Evolutionary conservation across 2,329 filamentous ascomycete genomes (phyloP).

Genomic region (Cucurbitaria berberidis): DNA sequence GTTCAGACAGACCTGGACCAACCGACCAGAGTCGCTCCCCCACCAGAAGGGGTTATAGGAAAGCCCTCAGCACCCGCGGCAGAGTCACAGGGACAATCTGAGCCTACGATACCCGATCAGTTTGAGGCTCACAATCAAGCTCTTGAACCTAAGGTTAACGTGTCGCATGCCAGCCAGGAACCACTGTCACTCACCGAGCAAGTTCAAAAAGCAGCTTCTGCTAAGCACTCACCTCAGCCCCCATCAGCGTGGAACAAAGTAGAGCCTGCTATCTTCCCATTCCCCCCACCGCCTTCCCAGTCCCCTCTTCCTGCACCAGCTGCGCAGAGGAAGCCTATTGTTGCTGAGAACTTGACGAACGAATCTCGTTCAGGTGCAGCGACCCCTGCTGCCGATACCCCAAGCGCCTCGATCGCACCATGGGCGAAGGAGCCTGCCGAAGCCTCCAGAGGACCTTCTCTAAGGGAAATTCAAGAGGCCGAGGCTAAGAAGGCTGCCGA

Average conservation of each 20-base stretch:
- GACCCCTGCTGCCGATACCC: slow-evolving; percentile 71
- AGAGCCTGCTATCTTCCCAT: slow-evolving; percentile 77
- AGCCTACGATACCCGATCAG: slow-evolving; percentile 29
- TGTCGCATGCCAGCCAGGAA: slow-evolving; percentile 50
- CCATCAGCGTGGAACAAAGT: slow-evolving; percentile 66
- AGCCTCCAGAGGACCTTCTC: slow-evolving; percentile 80
- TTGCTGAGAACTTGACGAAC: slow-evolving; percentile 74
- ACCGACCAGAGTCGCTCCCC: slow-evolving; percentile 27
- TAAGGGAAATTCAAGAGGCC: slow-evolving; percentile 96
- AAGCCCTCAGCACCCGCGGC: slow-evolving; percentile 32
- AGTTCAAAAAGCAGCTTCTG: slow-evolving; percentile 75
- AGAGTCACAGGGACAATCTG: slow-evolving; percentile 29
- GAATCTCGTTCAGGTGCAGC: slow-evolving; percentile 76
- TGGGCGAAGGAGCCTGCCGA: slow-evolving; percentile 88
- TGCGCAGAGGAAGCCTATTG: slow-evolving; percentile 83
- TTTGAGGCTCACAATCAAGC: slow-evolving; percentile 22
- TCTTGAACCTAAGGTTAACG: slow-evolving; percentile 10
- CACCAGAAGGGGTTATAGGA: slow-evolving; percentile 47
- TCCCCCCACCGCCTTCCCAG: slow-evolving; percentile 74
- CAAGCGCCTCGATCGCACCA: slow-evolving; percentile 78
- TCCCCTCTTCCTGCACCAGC: slow-evolving; percentile 88
- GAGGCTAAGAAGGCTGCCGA: slow-evolving; percentile 93
- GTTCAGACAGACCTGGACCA: slow-evolving; percentile 70
- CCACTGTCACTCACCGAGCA: slow-evolving; percentile 79
- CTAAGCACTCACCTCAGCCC: slow-evolving; percentile 62